Conservation (phyloP, 2,329 filamentous ascomycete species). For the Aspergillus transmontanensis region DNA sequence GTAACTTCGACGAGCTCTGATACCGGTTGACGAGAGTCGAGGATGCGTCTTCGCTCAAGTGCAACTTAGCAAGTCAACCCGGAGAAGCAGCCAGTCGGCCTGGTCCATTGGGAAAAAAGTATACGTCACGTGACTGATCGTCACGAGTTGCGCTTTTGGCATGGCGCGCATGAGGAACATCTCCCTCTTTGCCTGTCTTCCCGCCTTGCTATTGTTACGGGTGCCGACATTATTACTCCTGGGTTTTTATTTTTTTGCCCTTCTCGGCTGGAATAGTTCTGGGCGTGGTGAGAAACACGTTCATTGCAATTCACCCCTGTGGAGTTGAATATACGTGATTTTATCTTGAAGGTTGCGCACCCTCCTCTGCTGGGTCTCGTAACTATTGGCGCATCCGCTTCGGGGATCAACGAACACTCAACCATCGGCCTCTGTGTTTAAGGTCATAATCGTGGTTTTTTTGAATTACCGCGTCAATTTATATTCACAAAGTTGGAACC, state of each 20-base stretch:
- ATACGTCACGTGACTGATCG: constrained; percentile 35
- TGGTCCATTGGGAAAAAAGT: constrained; percentile 28
- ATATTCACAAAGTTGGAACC: constrained; percentile 1
- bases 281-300: constrained; percentile 2
- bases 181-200: constrained; percentile 26
- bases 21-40: constrained; percentile 1
- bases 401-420: constrained; percentile 25
- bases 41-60: neutral
- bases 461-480: constrained; percentile 3
- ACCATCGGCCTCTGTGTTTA: constrained; percentile 20
- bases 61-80: neutral
- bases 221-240: constrained; percentile 12
- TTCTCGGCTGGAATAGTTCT: constrained; percentile 1
- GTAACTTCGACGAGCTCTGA: constrained; percentile 11
- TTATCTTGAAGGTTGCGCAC: constrained; percentile 31
- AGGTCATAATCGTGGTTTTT: constrained; percentile 1
- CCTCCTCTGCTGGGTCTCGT: constrained; percentile 25
- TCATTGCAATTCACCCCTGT: constrained; percentile 16
- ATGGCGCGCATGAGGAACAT: constrained; percentile 33
- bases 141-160: constrained; percentile 36
- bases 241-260: neutral
- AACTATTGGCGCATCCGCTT: constrained; percentile 33
- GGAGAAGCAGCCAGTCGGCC: constrained; percentile 3
- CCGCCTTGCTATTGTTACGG: constrained; percentile 17
- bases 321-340: constrained; percentile 21